Evolutionary conservation across 768 basidiomycete species (phyloP).

Genomic region (Amanita exitialis): DNA sequence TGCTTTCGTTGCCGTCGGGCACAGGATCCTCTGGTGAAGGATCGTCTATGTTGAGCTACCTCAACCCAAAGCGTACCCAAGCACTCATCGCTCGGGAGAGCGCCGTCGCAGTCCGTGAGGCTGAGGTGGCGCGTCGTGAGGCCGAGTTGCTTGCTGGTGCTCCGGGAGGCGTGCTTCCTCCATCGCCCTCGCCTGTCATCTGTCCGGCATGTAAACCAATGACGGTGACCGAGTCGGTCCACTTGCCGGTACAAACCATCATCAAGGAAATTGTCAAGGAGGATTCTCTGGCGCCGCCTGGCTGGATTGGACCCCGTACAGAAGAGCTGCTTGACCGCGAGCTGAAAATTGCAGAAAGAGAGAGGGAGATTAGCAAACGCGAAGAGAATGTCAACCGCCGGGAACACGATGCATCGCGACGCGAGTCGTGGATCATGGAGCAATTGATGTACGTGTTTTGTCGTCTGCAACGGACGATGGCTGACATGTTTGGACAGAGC

Average conservation of each 20-base stretch:
- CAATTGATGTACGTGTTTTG: conserved; percentile 65
- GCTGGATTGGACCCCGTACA: conserved; percentile 69
- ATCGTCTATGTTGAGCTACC: conserved; percentile 51
- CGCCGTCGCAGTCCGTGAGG: conserved; percentile 73
- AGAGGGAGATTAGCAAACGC: conserved; percentile 78
- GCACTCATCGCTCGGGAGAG: conserved; percentile 72
- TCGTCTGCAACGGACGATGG: not conserved
- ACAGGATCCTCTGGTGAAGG: conserved; percentile 26
- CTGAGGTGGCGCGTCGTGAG: conserved; percentile 83
- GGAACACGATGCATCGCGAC: conserved; percentile 80
- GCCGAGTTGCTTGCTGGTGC: conserved; percentile 78
- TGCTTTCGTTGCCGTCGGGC: conserved; percentile 74
- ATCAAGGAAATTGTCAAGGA: conserved; percentile 86
- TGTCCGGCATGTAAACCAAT: conserved; percentile 52
- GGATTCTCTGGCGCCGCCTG: conserved; percentile 65
- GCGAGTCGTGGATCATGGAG: conserved; percentile 90
- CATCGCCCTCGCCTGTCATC: conserved; percentile 31
- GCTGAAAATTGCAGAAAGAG: conserved; percentile 75
- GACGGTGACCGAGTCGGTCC: conserved; percentile 46
- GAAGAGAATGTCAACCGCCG: conserved; percentile 80
- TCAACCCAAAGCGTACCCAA: conserved; percentile 77
- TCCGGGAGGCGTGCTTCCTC: conserved; percentile 66
- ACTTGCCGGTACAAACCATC: conserved; percentile 58
- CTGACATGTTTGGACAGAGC: conserved; percentile 26
- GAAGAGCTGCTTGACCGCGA: conserved; percentile 82